Percentiles rank a stretch among this genome's conserved stretches.
phyloP scores from a whole-genome alignment of 202 grass and related monocot genomes.

The Panicum hallii region DNA sequence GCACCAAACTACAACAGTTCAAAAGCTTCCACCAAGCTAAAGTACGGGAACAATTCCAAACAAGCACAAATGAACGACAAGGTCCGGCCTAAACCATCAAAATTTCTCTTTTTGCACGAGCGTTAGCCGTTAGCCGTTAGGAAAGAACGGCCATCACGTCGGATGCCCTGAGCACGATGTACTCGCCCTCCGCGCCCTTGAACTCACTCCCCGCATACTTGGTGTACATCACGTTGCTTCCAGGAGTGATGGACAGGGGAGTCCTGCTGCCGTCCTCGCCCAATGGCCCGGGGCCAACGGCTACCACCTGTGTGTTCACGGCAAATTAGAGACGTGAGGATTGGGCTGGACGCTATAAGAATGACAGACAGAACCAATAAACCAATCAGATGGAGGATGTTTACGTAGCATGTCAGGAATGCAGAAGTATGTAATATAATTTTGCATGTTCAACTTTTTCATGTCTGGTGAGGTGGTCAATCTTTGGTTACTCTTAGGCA shows the following conservation, averaged over 20 bases:
- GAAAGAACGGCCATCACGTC: conserved; percentile 72
- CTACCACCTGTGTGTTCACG: conserved; percentile 50
- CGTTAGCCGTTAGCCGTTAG: too few species aligned
- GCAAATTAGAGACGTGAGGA: conserved; percentile 1
- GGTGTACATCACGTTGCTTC: conserved; percentile 62
- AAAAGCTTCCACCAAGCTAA: background rate
- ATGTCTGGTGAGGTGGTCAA: background rate
- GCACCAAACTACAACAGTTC: background rate
- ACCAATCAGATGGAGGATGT: background rate
- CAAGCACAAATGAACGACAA: background rate
- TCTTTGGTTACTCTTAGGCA: conserved; percentile 1
- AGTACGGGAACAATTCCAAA: background rate
- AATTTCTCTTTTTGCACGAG: conserved; percentile 30
- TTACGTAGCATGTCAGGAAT: background rate
- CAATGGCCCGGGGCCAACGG: conserved; percentile 60
- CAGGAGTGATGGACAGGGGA: conserved; percentile 47
- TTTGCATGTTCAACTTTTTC: background rate
- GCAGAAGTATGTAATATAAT: background rate
- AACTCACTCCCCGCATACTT: conserved; percentile 75
- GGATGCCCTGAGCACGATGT: conserved; percentile 63
- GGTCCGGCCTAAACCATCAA: conserved; percentile 44
- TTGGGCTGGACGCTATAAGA: background rate
- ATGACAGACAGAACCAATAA: background rate
- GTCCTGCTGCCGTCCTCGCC: conserved; percentile 67
- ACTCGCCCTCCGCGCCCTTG: conserved; percentile 62